These are phyloP conservation scores for Cruciata laevipes DNA, from an alignment of 257 asterid genomes.

Conservation along the genomic window DNA sequence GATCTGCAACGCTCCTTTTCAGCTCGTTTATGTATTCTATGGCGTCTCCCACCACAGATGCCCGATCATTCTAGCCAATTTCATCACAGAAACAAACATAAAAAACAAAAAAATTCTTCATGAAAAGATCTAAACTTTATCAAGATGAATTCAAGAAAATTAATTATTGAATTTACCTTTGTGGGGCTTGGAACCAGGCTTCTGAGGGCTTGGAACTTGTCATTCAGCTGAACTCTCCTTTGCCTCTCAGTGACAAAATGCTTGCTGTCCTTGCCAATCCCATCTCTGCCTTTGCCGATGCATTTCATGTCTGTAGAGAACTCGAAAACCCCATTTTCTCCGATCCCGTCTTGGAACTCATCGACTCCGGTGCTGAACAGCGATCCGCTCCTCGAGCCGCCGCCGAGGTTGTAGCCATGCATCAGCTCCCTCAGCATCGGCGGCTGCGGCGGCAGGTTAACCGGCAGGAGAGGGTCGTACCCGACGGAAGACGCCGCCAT, in stretches of 20 bases:
- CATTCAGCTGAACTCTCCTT: conserved; percentile 62
- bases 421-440: conserved; percentile 70
- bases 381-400: conserved; percentile 27
- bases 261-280: conserved; percentile 55
- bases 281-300: conserved; percentile 40
- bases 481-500: conserved; percentile 28
- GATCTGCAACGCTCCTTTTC: conserved; percentile 24
- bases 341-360: conserved; percentile 43
- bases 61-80: conserved; percentile 19
- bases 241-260: conserved; percentile 75
- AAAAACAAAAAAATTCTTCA: too few relatives aligned
- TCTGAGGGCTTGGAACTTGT: conserved; percentile 49
- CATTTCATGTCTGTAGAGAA: conserved; percentile 54
- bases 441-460: conserved; percentile 73
- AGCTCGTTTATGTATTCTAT: conserved; percentile 31
- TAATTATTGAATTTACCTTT: conserved; percentile 44
- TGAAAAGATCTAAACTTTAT: background rate
- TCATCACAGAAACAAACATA: background rate
- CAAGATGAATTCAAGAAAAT: background rate
- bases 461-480: conserved; percentile 67
- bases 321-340: conserved; percentile 55
- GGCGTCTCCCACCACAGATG: conserved; percentile 27
- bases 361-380: conserved; percentile 51
- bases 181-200: conserved; percentile 56
- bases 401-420: conserved; percentile 41